Evolutionary conservation across 495 filamentous ascomycete genomes (phyloP).

Genomic region (Lophiostoma macrostomum): DNA sequence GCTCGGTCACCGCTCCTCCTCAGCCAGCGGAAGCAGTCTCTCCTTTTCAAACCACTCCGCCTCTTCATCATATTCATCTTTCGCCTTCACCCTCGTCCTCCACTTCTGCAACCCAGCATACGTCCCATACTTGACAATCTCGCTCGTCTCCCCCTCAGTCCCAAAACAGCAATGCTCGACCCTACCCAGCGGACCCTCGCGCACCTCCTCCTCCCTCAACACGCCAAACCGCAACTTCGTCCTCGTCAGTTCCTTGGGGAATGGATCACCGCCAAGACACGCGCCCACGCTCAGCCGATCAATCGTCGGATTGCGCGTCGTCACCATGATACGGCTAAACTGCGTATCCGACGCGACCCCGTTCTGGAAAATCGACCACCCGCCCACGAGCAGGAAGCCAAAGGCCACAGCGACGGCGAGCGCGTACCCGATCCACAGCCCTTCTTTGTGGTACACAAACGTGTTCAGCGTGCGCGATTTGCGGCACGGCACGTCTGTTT

Average conservation of each 20-base stretch:
- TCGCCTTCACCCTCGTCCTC: too few relatives aligned
- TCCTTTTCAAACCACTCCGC: slow-evolving; percentile 19
- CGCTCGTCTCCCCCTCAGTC: slow-evolving; percentile 25
- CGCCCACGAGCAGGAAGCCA: slow-evolving; percentile 37
- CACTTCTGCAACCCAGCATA: slow-evolving; percentile 34
- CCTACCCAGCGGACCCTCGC: slow-evolving; percentile 24
- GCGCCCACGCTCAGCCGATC: slow-evolving; percentile 42
- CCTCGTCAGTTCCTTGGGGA: slow-evolving; percentile 39
- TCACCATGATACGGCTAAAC: slow-evolving; percentile 46
- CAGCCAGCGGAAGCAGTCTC: too few relatives aligned
- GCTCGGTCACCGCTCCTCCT: too few relatives aligned
- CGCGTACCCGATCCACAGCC: slow-evolving; percentile 44
- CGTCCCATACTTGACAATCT: slow-evolving; percentile 33
- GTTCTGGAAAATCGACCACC: slow-evolving; percentile 36
- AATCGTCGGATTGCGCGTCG: slow-evolving; percentile 42
- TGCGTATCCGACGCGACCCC: slow-evolving; percentile 42
- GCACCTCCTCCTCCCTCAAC: slow-evolving; percentile 27
- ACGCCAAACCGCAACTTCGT: slow-evolving; percentile 43
- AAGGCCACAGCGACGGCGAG: slow-evolving; percentile 37
- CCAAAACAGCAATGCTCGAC: slow-evolving; percentile 33
- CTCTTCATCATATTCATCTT: slow-evolving; percentile 14
- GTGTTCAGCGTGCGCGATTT: slow-evolving; percentile 35
- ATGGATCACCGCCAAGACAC: slow-evolving; percentile 44
- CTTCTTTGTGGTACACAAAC: slow-evolving; percentile 35
- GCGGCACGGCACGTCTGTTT: slow-evolving; percentile 24